These are phyloP conservation scores for Saksenaea vasiformis DNA, from an alignment of 371 early-diverging fungal genomes.

Conservation along the genomic window DNA sequence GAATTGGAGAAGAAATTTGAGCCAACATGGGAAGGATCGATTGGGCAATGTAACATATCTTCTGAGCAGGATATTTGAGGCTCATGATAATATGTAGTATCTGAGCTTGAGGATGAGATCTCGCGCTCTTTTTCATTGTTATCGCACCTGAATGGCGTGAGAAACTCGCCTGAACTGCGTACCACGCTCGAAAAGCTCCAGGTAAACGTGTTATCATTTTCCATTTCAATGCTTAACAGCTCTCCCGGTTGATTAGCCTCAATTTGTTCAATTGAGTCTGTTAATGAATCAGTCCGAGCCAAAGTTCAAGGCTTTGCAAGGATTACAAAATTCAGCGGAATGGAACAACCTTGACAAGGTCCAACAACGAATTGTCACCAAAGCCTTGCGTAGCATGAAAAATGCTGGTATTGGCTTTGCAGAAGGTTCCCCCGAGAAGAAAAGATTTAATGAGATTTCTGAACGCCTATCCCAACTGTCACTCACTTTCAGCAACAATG, in stretches of 20 bases:
- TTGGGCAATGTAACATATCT: conserved; percentile 50
- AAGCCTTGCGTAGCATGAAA: conserved; percentile 57
- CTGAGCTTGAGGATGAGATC: conserved; percentile 58
- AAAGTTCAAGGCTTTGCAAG: conserved; percentile 57
- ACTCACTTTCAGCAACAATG: conserved; percentile 59
- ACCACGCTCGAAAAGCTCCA: conserved; percentile 59
- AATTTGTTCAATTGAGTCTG: conserved; percentile 54
- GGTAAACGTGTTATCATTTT: conserved; percentile 11
- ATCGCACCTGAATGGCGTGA: conserved; percentile 63
- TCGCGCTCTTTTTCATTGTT: conserved; percentile 59
- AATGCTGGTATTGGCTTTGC: conserved; percentile 64
- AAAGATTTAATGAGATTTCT: conserved; percentile 59
- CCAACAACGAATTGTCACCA: conserved; percentile 63
- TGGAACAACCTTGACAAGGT: conserved; percentile 52
- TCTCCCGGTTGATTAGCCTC: conserved; percentile 27
- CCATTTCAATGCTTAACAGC: not conserved
- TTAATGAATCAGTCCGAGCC: conserved; percentile 63
- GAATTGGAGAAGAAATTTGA: conserved; percentile 51
- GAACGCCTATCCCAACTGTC: conserved; percentile 59
- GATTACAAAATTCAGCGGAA: conserved; percentile 37
- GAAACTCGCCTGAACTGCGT: conserved; percentile 59
- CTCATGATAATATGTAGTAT: conserved; percentile 31
- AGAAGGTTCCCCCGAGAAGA: conserved; percentile 51
- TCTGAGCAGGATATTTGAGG: not conserved
- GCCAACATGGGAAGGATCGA: conserved; percentile 67